A percentile compares a stretch with the other conserved stretches of the same genome.
phyloP scores from a whole-genome alignment of 352 stramenopile species.

The Albugo candida region DNA sequence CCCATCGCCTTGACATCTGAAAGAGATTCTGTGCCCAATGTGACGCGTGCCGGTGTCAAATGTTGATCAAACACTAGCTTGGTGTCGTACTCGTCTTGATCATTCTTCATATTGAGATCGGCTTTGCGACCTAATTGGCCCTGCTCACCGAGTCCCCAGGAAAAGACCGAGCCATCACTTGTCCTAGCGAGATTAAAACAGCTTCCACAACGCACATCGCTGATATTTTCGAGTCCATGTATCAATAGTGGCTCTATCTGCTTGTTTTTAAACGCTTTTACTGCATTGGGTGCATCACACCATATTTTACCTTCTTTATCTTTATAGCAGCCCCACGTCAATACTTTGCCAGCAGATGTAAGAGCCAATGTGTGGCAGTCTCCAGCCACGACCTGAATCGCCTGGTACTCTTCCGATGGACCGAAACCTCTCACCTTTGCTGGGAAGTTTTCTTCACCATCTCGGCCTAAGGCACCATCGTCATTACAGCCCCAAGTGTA shows the following conservation, averaged over 20 bases:
- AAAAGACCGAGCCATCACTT: constrained; percentile 75
- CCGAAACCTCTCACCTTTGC: constrained; percentile 37
- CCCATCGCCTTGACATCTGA: constrained; percentile 61
- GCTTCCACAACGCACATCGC: constrained; percentile 65
- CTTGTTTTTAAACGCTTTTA: constrained; percentile 65
- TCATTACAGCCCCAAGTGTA: constrained; percentile 92
- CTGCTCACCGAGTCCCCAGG: constrained; percentile 83
- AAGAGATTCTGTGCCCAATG: constrained; percentile 24
- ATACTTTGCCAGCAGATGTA: constrained; percentile 78
- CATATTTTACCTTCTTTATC: constrained; percentile 92
- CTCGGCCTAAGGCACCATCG: constrained; percentile 76
- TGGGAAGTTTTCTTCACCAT: constrained; percentile 61
- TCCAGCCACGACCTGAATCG: constrained; percentile 74
- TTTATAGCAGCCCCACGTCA: constrained; percentile 90
- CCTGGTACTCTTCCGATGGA: constrained; percentile 5
- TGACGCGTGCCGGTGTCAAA: constrained; percentile 53
- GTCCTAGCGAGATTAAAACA: constrained; percentile 74
- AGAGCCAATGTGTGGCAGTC: constrained; percentile 89
- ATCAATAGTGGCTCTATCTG: constrained; percentile 43
- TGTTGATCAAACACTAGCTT: constrained; percentile 64
- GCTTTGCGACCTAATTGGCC: constrained; percentile 66
- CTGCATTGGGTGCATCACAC: constrained; percentile 47
- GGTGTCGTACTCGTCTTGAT: constrained; percentile 43
- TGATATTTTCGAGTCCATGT: constrained; percentile 31
- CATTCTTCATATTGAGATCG: constrained; percentile 39